These are phyloP conservation scores for Aureobasidium zeae DNA, from an alignment of 2,329 filamentous ascomycete genomes.

Conservation along the genomic window DNA sequence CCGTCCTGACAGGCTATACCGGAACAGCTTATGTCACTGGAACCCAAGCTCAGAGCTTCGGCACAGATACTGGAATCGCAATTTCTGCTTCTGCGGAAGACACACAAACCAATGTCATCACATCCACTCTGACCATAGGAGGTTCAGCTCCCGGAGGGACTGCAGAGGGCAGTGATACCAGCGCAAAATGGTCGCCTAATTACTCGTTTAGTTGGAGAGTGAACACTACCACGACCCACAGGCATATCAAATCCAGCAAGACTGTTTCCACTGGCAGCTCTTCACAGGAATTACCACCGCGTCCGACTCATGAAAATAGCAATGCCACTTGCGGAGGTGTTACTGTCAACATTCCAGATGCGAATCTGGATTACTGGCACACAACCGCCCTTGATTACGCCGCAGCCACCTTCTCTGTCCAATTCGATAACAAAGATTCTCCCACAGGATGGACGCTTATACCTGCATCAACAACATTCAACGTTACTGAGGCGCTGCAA, in stretches of 20 bases:
- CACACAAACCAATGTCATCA: no score
- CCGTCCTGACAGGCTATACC: not conserved
- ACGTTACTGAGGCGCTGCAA: conserved; percentile 26
- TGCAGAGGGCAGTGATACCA: not conserved
- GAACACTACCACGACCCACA: not conserved
- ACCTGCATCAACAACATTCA: conserved; percentile 25
- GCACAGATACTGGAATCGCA: not conserved
- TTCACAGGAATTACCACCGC: not conserved
- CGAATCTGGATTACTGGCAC: conserved; percentile 30
- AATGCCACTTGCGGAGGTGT: conserved; percentile 23
- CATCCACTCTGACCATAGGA: no score
- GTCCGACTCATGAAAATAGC: not conserved
- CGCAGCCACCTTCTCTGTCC: conserved; percentile 26
- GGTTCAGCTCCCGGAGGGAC: not conserved
- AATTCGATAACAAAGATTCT: conserved; percentile 23
- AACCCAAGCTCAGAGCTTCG: not conserved
- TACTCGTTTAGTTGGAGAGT: conserved; percentile 11
- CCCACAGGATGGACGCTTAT: conserved; percentile 26
- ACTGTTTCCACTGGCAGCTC: not conserved
- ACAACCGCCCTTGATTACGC: conserved; percentile 26
- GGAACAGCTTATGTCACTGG: not conserved
- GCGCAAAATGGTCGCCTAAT: not conserved
- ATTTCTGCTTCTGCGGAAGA: no score
- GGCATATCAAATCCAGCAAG: not conserved
- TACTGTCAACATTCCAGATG: conserved; percentile 28